Evolutionary conservation across 2,329 filamentous ascomycete species (phyloP).

Genomic region (Gaeumannomyces sp.): DNA sequence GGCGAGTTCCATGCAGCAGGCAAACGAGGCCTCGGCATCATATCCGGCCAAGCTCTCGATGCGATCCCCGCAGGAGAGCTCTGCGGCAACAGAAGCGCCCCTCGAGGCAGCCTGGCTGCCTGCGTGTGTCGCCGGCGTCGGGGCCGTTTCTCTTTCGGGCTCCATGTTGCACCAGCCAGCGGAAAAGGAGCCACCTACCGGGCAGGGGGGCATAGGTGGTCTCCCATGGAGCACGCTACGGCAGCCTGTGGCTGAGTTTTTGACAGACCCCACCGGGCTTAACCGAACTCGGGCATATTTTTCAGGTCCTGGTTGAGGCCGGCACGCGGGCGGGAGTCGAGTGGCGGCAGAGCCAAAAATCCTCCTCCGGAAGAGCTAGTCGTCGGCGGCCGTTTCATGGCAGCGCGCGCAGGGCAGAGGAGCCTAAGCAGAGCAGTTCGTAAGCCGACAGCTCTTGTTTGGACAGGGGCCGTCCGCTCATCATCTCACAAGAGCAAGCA

Average conservation of each 20-base stretch:
- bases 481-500: background rate
- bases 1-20: background rate
- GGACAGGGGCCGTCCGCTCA: too few species aligned
- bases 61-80: background rate
- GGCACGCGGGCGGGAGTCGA: too few species aligned
- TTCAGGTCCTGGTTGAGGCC: too few species aligned
- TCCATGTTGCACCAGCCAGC: background rate
- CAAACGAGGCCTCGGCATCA: too few species aligned
- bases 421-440: background rate
- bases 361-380: background rate
- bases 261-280: background rate
- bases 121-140: background rate
- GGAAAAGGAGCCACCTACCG: too few species aligned
- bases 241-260: background rate
- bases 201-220: too few species aligned
- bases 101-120: background rate
- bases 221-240: background rate
- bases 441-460: background rate
- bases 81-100: background rate
- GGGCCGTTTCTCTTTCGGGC: background rate
- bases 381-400: too few species aligned
- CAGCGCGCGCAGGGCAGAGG: background rate
- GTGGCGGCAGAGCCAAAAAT: background rate
- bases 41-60: too few species aligned
- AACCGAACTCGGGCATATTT: background rate